Evolutionary conservation across 2,329 filamentous ascomycete species (phyloP).

Genomic region (Epichloe aotearoae): DNA sequence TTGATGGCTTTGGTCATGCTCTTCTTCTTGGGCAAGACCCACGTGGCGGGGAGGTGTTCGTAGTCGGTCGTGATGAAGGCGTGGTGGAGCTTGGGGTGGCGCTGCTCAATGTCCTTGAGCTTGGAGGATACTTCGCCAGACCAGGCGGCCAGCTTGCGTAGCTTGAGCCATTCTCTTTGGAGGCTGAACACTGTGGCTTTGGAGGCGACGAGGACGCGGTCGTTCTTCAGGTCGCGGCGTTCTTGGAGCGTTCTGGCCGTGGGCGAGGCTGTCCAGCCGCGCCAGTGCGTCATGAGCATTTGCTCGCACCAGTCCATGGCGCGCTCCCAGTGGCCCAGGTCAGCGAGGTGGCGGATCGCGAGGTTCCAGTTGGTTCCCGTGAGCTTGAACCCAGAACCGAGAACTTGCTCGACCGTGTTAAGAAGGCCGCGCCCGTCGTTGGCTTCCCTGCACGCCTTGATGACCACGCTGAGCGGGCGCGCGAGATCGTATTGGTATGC

Average conservation of each 20-base stretch:
- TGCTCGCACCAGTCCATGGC: constrained; percentile 67
- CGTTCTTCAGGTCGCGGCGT: constrained; percentile 23
- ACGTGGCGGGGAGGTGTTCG: constrained; percentile 15
- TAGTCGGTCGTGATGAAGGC: constrained; percentile 24
- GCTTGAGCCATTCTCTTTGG: constrained; percentile 35
- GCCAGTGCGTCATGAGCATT: constrained; percentile 66
- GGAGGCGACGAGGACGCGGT: constrained; percentile 20
- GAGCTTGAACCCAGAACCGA: constrained; percentile 55
- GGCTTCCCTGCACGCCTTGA: constrained; percentile 27
- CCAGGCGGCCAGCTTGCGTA: constrained; percentile 35
- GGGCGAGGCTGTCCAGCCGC: constrained; percentile 45
- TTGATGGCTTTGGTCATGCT: constrained; percentile 17
- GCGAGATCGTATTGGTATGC: constrained; percentile 39
- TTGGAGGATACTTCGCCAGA: constrained; percentile 29
- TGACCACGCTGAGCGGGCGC: constrained; percentile 36
- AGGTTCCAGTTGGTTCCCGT: constrained; percentile 72
- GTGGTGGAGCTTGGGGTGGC: constrained; percentile 27
- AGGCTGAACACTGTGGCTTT: constrained; percentile 33
- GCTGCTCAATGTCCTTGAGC: constrained; percentile 23
- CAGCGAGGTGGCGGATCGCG: constrained; percentile 55
- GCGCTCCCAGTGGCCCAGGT: constrained; percentile 42
- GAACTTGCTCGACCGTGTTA: constrained; percentile 39
- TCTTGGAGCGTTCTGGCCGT: constrained; percentile 15
- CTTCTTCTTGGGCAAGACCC: constrained; percentile 11
- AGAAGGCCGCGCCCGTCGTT: constrained; percentile 33